Evolutionary conservation across 495 filamentous ascomycete genomes (phyloP).

Genomic region (Letharia columbiana): DNA sequence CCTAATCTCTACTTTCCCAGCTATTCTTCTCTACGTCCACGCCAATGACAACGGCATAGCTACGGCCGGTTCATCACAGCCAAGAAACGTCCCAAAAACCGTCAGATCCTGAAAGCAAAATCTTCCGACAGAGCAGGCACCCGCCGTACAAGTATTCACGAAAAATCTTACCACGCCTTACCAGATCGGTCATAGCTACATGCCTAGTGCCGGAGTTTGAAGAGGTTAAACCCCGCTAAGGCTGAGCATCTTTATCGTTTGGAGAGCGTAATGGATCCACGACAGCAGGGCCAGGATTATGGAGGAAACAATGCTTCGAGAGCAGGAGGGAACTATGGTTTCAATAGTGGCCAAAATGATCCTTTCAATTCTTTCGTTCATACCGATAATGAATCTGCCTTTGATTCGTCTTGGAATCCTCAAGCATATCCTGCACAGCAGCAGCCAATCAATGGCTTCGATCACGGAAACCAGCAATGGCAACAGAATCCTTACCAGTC

Average conservation of each 20-base stretch:
- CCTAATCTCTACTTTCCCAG: slow-evolving; percentile 14
- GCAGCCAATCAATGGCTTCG: slow-evolving; percentile 22
- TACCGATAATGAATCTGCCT: slow-evolving; percentile 25
- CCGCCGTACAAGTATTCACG: slow-evolving; percentile 14
- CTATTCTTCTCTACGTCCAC: slow-evolving; percentile 12
- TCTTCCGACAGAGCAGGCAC: slow-evolving; percentile 15
- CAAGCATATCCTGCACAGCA: slow-evolving; percentile 18
- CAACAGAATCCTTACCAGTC: slow-evolving; percentile 20
- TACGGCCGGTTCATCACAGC: slow-evolving; percentile 16
- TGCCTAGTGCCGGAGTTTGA: slow-evolving; percentile 9
- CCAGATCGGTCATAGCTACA: slow-evolving; percentile 16
- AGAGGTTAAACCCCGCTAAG: slow-evolving; percentile 14
- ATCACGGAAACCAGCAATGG: slow-evolving; percentile 22
- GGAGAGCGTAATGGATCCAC: slow-evolving; percentile 20
- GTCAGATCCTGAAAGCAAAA: slow-evolving; percentile 14
- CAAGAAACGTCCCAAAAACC: slow-evolving; percentile 4
- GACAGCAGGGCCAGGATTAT: slow-evolving; percentile 22
- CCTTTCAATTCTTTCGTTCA: slow-evolving; percentile 25
- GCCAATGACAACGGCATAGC: slow-evolving; percentile 16
- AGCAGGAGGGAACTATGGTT: slow-evolving; percentile 18
- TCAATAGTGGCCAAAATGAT: slow-evolving; percentile 22
- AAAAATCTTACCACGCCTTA: slow-evolving; percentile 10
- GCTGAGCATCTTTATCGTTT: slow-evolving; percentile 10
- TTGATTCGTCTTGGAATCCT: slow-evolving; percentile 23
- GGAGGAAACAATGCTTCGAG: slow-evolving; percentile 14